Base-by-base conservation (phyloP, 2,329 filamentous ascomycete species). In the Cytospora mali region DNA sequence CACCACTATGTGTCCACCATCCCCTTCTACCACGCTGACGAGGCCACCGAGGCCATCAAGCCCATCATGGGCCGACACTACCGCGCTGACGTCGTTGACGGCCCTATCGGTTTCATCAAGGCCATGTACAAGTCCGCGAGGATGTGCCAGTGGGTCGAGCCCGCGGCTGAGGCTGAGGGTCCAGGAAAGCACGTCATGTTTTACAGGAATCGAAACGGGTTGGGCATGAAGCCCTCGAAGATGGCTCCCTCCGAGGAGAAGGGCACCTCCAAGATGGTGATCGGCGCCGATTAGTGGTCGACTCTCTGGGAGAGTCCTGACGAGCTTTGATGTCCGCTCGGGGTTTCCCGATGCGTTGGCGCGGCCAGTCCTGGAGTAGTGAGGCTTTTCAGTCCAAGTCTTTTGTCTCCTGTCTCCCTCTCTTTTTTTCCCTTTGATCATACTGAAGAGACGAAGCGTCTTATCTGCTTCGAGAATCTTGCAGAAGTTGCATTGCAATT, bases 1-100 rank as follows among this genome's bases (percentile, higher is more conserved):
- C 94, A 98, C 84, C 94, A 98, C 85, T 98, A 97, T 79, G 87
- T 98, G 75, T 94, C 90, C 79, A 92, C 88, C 73, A 98, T 98
- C 69, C 94, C 94, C 66, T 97, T 97, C 81, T 98, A 98, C 81
- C 85, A 97, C 77, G 94, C 93, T 73, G 93, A 97, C 70, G 93
- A 97, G 81, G 93, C 94, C 62, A 90, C 88, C 71, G 93, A 97
- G 71, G 93, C 93, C 72, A 96, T 98, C 84, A 93, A 93, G 84
- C 86, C 86, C 65, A 83, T 99, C 76, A 97, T 99, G 94, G 95
- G 95, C 76, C 83, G 84, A 72, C 95, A 99, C 84, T 99, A 99
- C 83, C 92, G 93, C 68, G 81, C 90, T 58, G 90, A 99, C 71
- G 88, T 87, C 65, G 77, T 86, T 76, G 93, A 84, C 62, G 95